Evolutionary conservation across 345 rosid genomes (phyloP), one percentile per base, ranked within the genome.

Genomic region (Dimocarpus longan): DNA sequence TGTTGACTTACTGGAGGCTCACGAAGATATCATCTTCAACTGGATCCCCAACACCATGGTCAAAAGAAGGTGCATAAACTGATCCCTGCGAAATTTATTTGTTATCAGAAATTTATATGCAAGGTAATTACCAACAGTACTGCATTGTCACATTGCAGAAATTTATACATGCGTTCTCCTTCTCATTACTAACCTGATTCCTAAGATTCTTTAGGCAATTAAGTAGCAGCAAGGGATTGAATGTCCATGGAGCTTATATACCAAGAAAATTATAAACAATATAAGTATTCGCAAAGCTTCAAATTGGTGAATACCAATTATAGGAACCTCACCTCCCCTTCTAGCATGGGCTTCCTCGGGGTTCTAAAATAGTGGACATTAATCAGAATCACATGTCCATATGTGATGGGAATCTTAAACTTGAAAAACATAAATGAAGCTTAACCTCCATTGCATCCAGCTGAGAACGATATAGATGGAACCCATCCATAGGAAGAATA

Each of bases 301-400:
- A 81, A 71, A 76, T 63, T 12, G 4, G 70, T 18, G 68, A 76
- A 73, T 71, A 65, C 16, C 22, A 70, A 74, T 73, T 76, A 80
- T 12, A 50, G 42, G 75, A 73, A 78, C 56, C 93, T 85, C 84
- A 94, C 98, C 98, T 90, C 98, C 99, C 82, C 99, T 89, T 87
- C 98, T 93, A 46, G 98, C 98, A 88, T 93, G 98, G 21, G 98
- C 98, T 90, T 93, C 97, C 83, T 90, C 85, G 9, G 99, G 98
- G 87, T 94, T 81, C 98, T 96, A 77, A 56, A 83, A 78, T 57
- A 39, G 67, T 24, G 40, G 24, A 71, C 22, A 24, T 59, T 13
- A 65, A 44, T 85, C 69, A 75, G 73, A 28, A 73, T 37, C 28
- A 71, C 13, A n/a, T 64, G 32, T 71, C 18, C 52, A 63, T 54